Evolutionary conservation across 2,329 filamentous ascomycete species (phyloP).

Genomic region (Cyanodermella asteris): DNA sequence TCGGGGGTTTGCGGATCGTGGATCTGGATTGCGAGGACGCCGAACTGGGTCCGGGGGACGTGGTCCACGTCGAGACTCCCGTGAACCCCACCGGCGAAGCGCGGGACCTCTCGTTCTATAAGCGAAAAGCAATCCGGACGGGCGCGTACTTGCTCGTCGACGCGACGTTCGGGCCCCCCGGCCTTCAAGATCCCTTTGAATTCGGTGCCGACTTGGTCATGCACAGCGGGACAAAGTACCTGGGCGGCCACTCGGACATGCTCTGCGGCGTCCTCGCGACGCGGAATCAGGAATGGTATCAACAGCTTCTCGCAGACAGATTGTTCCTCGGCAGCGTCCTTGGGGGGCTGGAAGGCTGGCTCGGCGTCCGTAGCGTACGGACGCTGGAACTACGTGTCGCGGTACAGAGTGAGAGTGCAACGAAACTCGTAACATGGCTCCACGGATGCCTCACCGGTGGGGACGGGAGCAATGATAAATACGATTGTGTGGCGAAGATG

Average conservation of each 20-base stretch:
- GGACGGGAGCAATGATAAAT: slow-evolving; percentile 15
- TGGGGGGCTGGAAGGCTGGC: slow-evolving; percentile 79
- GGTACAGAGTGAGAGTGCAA: slow-evolving; percentile 52
- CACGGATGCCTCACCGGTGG: slow-evolving; percentile 24
- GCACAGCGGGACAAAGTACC: slow-evolving; percentile 90
- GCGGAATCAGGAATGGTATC: slow-evolving; percentile 35
- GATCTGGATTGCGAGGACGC: slow-evolving; percentile 45
- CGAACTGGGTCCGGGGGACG: slow-evolving; percentile 51
- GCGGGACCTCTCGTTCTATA: slow-evolving; percentile 48
- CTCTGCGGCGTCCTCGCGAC: slow-evolving; percentile 67
- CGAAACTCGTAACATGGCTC: slow-evolving; percentile 51
- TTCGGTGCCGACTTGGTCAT: slow-evolving; percentile 70
- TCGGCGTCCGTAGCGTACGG: slow-evolving; percentile 65
- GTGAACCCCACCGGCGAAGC: slow-evolving; percentile 78
- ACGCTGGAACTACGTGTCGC: slow-evolving; percentile 67
- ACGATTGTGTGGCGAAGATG: slow-evolving; percentile 18
- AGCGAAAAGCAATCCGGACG: slow-evolving; percentile 44
- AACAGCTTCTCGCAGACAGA: slow-evolving; percentile 42
- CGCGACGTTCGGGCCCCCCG: slow-evolving; percentile 79
- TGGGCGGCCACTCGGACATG: slow-evolving; percentile 87
- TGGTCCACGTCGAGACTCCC: slow-evolving; percentile 83
- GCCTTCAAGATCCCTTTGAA: slow-evolving; percentile 63
- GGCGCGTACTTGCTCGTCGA: slow-evolving; percentile 70
- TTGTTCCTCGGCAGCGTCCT: slow-evolving; percentile 63
- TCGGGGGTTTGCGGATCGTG: slow-evolving; percentile 53